phyloP scores from a whole-genome alignment of 495 filamentous ascomycete genomes.

The Trichoderma reesei region DNA sequence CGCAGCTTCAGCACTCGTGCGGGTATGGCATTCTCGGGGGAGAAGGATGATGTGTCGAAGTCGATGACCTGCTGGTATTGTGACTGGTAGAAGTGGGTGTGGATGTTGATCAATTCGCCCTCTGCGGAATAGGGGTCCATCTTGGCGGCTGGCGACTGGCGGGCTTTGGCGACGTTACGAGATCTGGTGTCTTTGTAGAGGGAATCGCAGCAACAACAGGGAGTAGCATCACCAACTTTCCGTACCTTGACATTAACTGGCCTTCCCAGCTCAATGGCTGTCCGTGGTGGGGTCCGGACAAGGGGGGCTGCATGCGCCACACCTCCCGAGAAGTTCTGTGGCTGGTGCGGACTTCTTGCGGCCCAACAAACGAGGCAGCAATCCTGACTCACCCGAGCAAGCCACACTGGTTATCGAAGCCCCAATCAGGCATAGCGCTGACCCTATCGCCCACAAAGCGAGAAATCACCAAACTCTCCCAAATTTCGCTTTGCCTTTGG shows the following conservation, averaged over 20 bases:
- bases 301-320: neutral
- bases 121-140: conserved; percentile 96
- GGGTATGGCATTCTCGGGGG: conserved; percentile 62
- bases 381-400: neutral
- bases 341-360: conserved; percentile 1
- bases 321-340: neutral
- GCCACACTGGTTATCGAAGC: conserved; percentile 7
- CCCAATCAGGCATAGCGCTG: conserved; percentile 3
- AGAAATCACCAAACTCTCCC: conserved; percentile 13
- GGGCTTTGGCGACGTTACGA: neutral
- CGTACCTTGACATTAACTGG: neutral
- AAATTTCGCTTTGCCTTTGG: conserved; percentile 10
- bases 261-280: conserved; percentile 3
- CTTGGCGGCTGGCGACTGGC: conserved; percentile 17
- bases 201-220: too few relatives aligned
- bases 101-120: conserved; percentile 91
- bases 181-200: neutral
- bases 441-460: conserved; percentile 12
- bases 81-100: conserved; percentile 90
- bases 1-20: conserved; percentile 75
- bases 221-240: neutral
- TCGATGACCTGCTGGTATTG: conserved; percentile 77
- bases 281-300: conserved; percentile 1
- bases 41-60: conserved; percentile 67
- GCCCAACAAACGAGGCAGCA: neutral